Conservation (phyloP, 2,329 filamentous ascomycete genomes). For the Colletotrichum sp. region DNA sequence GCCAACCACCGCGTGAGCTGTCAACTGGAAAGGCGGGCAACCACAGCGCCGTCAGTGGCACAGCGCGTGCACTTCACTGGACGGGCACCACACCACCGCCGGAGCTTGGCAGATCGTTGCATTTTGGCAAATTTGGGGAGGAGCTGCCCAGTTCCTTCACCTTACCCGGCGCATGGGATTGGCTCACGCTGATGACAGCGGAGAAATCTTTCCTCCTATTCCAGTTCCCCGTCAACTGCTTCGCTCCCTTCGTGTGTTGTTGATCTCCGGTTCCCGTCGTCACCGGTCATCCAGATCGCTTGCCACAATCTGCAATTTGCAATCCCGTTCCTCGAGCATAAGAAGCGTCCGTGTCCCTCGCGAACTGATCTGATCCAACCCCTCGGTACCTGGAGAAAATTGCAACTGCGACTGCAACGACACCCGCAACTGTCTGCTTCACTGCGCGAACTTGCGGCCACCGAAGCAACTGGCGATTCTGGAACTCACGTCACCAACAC, state of each 20-base stretch:
- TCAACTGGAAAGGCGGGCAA: background rate
- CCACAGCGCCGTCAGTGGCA: background rate
- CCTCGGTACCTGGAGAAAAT: background rate
- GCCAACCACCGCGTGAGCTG: background rate
- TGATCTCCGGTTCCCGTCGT: background rate
- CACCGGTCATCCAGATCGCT: background rate
- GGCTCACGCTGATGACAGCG: background rate
- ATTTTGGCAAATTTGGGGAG: slow-evolving; percentile 5
- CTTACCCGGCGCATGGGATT: background rate
- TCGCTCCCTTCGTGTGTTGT: background rate
- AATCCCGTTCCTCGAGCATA: background rate
- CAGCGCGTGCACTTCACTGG: background rate
- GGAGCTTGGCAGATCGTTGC: slow-evolving; percentile 2
- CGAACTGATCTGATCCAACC: background rate
- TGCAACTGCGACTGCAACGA: background rate
- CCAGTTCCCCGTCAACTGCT: background rate
- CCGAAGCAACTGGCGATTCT: background rate
- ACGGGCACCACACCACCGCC: background rate
- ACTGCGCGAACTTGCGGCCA: background rate
- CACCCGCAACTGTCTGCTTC: background rate
- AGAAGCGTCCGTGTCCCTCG: background rate
- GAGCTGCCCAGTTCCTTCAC: background rate
- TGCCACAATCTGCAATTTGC: background rate
- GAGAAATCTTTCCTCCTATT: slow-evolving; percentile 5
- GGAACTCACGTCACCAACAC: background rate